These are phyloP conservation scores for Aspergillus latus DNA, from an alignment of 2,329 filamentous ascomycete genomes.

Conservation along the genomic window DNA sequence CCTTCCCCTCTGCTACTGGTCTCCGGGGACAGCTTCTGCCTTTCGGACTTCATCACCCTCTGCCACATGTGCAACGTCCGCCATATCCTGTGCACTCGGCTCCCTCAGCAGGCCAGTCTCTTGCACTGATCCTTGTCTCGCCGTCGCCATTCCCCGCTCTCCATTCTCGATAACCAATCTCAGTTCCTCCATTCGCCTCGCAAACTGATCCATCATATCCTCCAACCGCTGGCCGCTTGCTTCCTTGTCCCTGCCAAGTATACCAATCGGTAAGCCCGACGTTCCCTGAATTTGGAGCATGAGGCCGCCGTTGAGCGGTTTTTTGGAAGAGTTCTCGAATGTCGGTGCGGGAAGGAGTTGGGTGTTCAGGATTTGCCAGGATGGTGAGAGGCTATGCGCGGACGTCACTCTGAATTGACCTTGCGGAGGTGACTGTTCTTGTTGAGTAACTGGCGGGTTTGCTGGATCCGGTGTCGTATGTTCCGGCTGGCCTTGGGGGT, in stretches of 20 bases:
- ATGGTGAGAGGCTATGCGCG: conserved; percentile 69
- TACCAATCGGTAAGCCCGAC: conserved; percentile 29
- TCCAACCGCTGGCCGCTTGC: conserved; percentile 37
- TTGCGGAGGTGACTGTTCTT: background rate
- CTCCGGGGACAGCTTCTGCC: background rate
- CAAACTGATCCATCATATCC: conserved; percentile 50
- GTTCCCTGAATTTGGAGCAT: conserved; percentile 50
- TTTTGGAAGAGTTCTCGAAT: conserved; percentile 58
- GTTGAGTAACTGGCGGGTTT: conserved; percentile 12
- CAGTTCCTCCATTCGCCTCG: conserved; percentile 45
- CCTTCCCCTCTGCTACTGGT: background rate
- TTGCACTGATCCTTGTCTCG: background rate
- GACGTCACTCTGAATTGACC: conserved; percentile 58
- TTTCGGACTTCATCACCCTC: background rate
- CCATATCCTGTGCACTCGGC: background rate
- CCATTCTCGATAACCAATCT: conserved; percentile 43
- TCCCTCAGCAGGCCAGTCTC: background rate
- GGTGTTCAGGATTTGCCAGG: conserved; percentile 67
- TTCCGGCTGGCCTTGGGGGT: conserved; percentile 25
- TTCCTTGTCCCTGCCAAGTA: conserved; percentile 24
- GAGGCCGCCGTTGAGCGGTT: conserved; percentile 45
- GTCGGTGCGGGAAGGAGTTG: conserved; percentile 61
- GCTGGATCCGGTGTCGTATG: background rate
- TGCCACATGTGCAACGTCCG: background rate
- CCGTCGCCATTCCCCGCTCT: conserved; percentile 9